Evolutionary conservation across 163 green algal species (phyloP).

Genomic region (Scenedesmus sp.): DNA sequence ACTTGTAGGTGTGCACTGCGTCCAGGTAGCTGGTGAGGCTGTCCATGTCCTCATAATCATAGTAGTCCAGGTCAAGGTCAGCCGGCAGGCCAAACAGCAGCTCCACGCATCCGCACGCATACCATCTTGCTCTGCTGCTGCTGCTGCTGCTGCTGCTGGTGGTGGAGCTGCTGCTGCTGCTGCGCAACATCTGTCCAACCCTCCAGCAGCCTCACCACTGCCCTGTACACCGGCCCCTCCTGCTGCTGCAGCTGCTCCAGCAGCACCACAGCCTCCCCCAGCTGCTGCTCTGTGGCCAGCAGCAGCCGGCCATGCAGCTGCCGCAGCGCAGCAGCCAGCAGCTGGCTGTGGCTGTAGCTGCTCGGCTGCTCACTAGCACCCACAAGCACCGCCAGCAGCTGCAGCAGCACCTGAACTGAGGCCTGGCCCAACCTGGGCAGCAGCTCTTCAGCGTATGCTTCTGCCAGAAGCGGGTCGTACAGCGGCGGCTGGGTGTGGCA

Average conservation of each 20-base stretch:
- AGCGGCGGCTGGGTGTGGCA: conserved; percentile 26
- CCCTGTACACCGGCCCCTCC: not conserved
- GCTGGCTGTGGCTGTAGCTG: conserved; percentile 23
- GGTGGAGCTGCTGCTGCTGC: too few species aligned
- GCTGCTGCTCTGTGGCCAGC: conserved; percentile 14
- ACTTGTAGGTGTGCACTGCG: too few species aligned
- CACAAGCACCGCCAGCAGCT: conserved; percentile 27
- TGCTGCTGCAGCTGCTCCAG: conserved; percentile 30
- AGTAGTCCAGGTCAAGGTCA: too few species aligned
- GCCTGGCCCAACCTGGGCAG: not conserved
- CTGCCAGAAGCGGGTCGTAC: conserved; percentile 3
- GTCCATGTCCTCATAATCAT: too few species aligned
- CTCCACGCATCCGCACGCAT: not conserved
- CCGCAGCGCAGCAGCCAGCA: not conserved
- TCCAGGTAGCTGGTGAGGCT: too few species aligned
- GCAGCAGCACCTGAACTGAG: not conserved
- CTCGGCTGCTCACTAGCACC: not conserved
- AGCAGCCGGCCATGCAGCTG: conserved; percentile 37
- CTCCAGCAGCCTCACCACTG: not conserved
- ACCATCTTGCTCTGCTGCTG: not conserved
- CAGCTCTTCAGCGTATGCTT: conserved; percentile 48
- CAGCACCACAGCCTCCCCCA: not conserved
- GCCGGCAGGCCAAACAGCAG: too few species aligned
- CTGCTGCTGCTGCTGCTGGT: too few species aligned
- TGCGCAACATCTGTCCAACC: not conserved